Evolutionary conservation across 2,329 filamentous ascomycete genomes (phyloP).

Genomic region (Parascedosporium putredinis): DNA sequence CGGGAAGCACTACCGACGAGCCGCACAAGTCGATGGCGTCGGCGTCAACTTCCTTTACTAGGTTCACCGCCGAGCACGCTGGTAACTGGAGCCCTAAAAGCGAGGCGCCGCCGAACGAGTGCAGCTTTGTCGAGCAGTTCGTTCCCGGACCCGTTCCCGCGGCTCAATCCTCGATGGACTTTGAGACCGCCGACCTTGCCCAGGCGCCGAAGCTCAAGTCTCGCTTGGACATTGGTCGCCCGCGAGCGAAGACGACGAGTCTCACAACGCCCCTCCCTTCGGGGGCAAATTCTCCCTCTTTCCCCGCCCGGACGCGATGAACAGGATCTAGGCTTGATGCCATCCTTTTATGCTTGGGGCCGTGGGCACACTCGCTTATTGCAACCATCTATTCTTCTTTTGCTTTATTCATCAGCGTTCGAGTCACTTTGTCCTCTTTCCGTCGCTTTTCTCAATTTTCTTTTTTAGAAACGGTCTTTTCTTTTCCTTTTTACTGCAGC

Average conservation of each 20-base stretch:
- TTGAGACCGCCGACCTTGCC: conserved; percentile 7
- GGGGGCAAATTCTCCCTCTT: conserved; percentile 38
- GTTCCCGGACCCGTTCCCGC: background rate
- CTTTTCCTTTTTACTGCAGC: background rate
- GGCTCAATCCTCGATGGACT: conserved; percentile 1
- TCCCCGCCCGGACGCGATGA: conserved; percentile 18
- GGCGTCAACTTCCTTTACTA: conserved; percentile 41
- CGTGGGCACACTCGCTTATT: background rate
- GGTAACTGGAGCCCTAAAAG: conserved; percentile 10
- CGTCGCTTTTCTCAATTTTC: background rate
- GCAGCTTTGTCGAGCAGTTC: conserved; percentile 6
- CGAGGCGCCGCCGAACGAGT: conserved; percentile 15
- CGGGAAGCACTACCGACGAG: conserved; percentile 37
- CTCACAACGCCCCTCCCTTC: conserved; percentile 30
- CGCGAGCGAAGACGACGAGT: conserved; percentile 36
- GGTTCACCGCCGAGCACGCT: conserved; percentile 32
- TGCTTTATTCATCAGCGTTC: too few species aligned
- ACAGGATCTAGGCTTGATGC: conserved; percentile 16
- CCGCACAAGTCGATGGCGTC: conserved; percentile 42
- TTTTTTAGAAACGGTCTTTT: background rate
- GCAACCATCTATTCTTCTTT: too few species aligned
- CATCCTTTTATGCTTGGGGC: background rate
- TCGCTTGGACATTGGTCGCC: conserved; percentile 21
- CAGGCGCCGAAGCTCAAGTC: conserved; percentile 20
- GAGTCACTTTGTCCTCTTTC: background rate